Evolutionary conservation across 1,284 basidiomycete genomes (phyloP).

Genomic region (Rhodotorula sp.): DNA sequence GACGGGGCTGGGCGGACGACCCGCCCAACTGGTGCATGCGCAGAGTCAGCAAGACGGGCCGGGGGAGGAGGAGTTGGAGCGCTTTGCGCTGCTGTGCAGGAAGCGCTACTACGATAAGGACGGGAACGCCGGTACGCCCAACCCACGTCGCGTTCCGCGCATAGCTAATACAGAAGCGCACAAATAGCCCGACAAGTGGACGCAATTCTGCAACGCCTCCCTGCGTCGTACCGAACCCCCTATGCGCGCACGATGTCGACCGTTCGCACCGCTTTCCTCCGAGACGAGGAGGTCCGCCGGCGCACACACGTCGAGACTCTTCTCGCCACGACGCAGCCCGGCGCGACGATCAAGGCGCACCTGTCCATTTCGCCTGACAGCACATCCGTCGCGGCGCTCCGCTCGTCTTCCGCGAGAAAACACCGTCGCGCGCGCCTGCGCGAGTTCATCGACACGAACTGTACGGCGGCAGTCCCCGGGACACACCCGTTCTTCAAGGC

Average conservation of each 20-base stretch:
- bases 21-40: not conserved
- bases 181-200: slow-evolving; percentile 25
- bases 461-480: slow-evolving; percentile 23
- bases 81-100: slow-evolving; percentile 20
- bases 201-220: slow-evolving; percentile 18
- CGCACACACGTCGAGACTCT: slow-evolving; percentile 11
- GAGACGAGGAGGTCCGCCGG: slow-evolving; percentile 15
- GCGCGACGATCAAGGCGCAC: slow-evolving; percentile 5
- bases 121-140: not conserved
- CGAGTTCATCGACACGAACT: slow-evolving; percentile 25
- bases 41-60: not conserved
- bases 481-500: slow-evolving; percentile 39
- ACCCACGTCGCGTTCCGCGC: not conserved
- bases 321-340: slow-evolving; percentile 14
- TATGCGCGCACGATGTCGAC: slow-evolving; percentile 33
- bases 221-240: slow-evolving; percentile 15
- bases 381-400: slow-evolving; percentile 9
- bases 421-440: slow-evolving; percentile 11
- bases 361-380: slow-evolving; percentile 22
- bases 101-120: slow-evolving; percentile 32
- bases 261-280: slow-evolving; percentile 30
- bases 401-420: slow-evolving; percentile 10
- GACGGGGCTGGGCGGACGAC: not conserved
- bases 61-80: slow-evolving; percentile 9
- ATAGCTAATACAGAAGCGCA: no score